Percentiles rank a stretch among this genome's conserved stretches.
These are phyloP conservation scores for Trichoderma virens DNA, from an alignment of 495 filamentous ascomycete species.

Conservation along the genomic window DNA sequence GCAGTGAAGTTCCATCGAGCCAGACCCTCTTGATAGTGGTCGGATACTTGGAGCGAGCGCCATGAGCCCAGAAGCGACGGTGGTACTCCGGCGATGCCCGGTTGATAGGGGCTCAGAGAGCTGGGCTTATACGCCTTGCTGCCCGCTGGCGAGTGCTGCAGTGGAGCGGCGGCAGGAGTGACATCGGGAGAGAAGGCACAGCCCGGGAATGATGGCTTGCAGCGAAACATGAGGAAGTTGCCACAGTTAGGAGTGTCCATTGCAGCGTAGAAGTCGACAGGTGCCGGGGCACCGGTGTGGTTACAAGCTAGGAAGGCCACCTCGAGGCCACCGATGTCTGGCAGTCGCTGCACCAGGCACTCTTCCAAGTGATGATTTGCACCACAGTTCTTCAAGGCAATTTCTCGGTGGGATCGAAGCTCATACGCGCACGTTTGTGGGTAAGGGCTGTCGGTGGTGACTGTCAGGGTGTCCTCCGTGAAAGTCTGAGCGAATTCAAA, in stretches of 20 bases:
- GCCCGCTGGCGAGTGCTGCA: background rate
- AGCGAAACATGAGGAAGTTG: conserved; percentile 11
- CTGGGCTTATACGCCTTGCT: background rate
- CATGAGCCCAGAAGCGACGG: conserved; percentile 9
- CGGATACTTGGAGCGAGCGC: conserved; percentile 6
- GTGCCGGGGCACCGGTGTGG: conserved; percentile 9
- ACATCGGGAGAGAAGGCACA: conserved; percentile 6
- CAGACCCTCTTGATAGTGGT: background rate
- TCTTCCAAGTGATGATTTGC: conserved; percentile 3
- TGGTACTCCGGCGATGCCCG: conserved; percentile 10
- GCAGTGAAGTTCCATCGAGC: conserved; percentile 11
- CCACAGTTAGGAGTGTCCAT: conserved; percentile 5
- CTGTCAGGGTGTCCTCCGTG: conserved; percentile 4
- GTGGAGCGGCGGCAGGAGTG: background rate
- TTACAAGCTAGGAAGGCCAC: conserved; percentile 10
- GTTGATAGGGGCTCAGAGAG: conserved; percentile 8
- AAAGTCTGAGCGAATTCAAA: conserved; percentile 11
- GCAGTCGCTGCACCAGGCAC: conserved; percentile 8
- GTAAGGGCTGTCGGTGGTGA: conserved; percentile 11
- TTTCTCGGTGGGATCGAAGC: background rate
- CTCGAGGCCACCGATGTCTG: conserved; percentile 9
- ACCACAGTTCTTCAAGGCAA: background rate
- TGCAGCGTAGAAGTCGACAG: conserved; percentile 8
- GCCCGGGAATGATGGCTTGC: conserved; percentile 2
- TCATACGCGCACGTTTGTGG: conserved; percentile 8